Evolutionary conservation across 768 basidiomycete genomes (phyloP).

Genomic region (Kwoniella mangroviensis): DNA sequence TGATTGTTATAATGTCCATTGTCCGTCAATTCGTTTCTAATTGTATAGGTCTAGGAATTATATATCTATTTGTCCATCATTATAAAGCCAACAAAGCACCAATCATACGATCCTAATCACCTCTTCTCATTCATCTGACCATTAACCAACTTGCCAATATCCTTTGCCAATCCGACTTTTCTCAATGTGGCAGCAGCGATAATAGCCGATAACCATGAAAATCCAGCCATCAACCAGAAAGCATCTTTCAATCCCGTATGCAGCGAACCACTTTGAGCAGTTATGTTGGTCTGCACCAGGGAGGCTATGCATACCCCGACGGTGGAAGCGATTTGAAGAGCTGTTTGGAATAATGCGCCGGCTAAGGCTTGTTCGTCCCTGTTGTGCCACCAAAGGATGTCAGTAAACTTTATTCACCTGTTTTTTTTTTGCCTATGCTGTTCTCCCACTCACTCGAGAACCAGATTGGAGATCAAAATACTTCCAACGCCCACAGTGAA

Average conservation of each 20-base stretch:
- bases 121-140: not conserved
- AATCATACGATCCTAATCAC: too few relatives aligned
- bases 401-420: too few relatives aligned
- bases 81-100: not conserved
- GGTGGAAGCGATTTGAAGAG: constrained; percentile 30
- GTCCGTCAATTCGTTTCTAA: too few relatives aligned
- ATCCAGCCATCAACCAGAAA: constrained; percentile 35
- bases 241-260: constrained; percentile 25
- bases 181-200: constrained; percentile 24
- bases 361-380: constrained; percentile 38
- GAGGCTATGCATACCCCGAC: constrained; percentile 33
- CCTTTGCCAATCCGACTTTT: constrained; percentile 33
- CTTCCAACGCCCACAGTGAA: constrained; percentile 27
- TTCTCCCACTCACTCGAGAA: constrained; percentile 33
- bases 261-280: constrained; percentile 15
- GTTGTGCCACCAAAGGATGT: too few relatives aligned
- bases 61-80: not conserved
- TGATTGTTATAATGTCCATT: too few relatives aligned
- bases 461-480: constrained; percentile 42
- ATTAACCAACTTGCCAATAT: constrained; percentile 18
- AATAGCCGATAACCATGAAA: constrained; percentile 23
- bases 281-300: constrained; percentile 21
- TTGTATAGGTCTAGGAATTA: too few relatives aligned
- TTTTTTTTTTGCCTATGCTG: too few relatives aligned
- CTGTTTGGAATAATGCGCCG: constrained; percentile 40